These are phyloP conservation scores for Clonostachys solani DNA, from an alignment of 2,329 filamentous ascomycete species.

Conservation along the genomic window DNA sequence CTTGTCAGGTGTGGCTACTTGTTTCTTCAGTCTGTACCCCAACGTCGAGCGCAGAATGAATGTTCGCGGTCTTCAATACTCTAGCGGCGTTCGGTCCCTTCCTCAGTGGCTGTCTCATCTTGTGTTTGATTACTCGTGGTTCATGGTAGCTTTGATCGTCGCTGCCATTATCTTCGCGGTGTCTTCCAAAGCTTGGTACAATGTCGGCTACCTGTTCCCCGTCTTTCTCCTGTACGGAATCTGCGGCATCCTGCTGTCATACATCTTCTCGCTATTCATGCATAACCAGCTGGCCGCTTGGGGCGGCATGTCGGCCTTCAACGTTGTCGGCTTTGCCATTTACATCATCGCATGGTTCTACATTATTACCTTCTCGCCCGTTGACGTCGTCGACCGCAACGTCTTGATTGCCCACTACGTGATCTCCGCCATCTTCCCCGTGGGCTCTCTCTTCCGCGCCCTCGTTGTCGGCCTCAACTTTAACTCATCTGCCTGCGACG, in stretches of 20 bases:
- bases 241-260: conserved; percentile 66
- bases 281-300: conserved; percentile 74
- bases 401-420: conserved; percentile 70
- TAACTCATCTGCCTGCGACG: conserved; percentile 70
- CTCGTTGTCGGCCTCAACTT: conserved; percentile 72
- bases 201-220: conserved; percentile 71
- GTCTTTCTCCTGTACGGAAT: conserved; percentile 74
- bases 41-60: conserved; percentile 71
- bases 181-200: conserved; percentile 63
- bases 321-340: conserved; percentile 63
- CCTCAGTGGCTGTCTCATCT: conserved; percentile 79
- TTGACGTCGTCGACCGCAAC: conserved; percentile 59
- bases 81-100: conserved; percentile 74
- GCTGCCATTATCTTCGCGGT: conserved; percentile 62
- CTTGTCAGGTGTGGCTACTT: conserved; percentile 71
- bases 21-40: conserved; percentile 79
- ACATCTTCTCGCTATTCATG: conserved; percentile 72
- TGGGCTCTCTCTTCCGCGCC: conserved; percentile 66
- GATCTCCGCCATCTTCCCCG: conserved; percentile 66
- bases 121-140: conserved; percentile 65
- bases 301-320: conserved; percentile 69
- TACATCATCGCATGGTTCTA: conserved; percentile 66
- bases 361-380: conserved; percentile 68
- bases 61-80: conserved; percentile 79
- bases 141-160: conserved; percentile 62